Conservation (phyloP, 306 rosid species). For the Abrus precatorius region DNA sequence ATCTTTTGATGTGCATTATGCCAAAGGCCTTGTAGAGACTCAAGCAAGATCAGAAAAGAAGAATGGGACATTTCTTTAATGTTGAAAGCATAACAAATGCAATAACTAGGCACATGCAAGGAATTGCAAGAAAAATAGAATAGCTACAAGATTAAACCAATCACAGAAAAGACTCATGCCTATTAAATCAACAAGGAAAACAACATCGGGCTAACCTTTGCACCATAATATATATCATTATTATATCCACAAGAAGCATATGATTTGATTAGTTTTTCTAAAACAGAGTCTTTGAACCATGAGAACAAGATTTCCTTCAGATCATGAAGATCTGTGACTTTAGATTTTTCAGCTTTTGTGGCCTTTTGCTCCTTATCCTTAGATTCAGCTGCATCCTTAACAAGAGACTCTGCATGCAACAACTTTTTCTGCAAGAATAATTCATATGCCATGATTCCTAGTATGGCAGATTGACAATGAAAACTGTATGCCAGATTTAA, state of each 20-base stretch:
- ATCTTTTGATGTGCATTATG: constrained; percentile 10
- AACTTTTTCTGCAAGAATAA: constrained; percentile 84
- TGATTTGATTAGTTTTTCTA: constrained; percentile 72
- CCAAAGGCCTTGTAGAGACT: constrained; percentile 22
- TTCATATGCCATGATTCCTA: constrained; percentile 80
- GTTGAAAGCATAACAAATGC: constrained; percentile 34
- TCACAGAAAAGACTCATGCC: neutral
- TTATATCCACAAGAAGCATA: constrained; percentile 61
- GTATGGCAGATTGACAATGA: constrained; percentile 75
- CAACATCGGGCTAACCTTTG: constrained; percentile 66
- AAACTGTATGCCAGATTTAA: constrained; percentile 64
- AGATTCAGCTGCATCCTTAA: constrained; percentile 64
- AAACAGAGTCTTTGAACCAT: constrained; percentile 69
- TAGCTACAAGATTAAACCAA: constrained; percentile 34
- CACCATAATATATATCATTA: constrained; percentile 58
- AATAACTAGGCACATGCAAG: constrained; percentile 18
- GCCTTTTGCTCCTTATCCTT: constrained; percentile 59
- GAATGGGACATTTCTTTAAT: constrained; percentile 15
- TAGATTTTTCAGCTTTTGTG: constrained; percentile 57
- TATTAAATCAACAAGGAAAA: constrained; percentile 26
- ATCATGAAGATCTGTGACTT: constrained; percentile 51
- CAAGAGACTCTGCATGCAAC: constrained; percentile 70
- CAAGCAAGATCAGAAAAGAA: constrained; percentile 29
- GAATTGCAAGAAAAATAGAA: neutral
- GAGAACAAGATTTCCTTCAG: constrained; percentile 66